Conservation (phyloP, 139 green algal genomes). For the Asterochloris sp. region DNA sequence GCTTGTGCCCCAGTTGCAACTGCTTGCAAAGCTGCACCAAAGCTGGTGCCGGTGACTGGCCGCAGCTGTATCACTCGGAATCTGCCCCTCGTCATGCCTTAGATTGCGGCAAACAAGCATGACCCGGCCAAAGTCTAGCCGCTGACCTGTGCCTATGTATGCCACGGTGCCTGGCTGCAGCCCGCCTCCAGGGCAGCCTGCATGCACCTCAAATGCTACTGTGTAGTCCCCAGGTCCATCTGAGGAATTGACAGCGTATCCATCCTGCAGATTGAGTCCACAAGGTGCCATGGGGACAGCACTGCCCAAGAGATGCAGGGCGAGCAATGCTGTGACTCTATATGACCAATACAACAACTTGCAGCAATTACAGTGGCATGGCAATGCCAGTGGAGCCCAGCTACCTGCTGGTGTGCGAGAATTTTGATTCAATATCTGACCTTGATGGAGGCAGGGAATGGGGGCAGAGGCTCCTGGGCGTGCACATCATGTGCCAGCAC, state of each 20-base stretch:
- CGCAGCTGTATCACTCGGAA: neutral
- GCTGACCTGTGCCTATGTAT: constrained; percentile 88
- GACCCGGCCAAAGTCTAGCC: neutral
- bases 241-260: constrained; percentile 81
- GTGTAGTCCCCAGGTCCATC: constrained; percentile 79
- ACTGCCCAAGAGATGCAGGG: neutral
- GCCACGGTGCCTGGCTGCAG: constrained; percentile 61
- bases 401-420: neutral
- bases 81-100: neutral
- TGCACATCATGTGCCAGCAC: constrained; percentile 70
- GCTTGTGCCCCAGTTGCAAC: neutral
- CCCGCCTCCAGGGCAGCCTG: constrained; percentile 41
- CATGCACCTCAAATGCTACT: constrained; percentile 71
- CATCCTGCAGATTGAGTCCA: constrained; percentile 62
- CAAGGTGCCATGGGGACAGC: neutral
- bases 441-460: constrained; percentile 93
- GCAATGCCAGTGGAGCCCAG: neutral
- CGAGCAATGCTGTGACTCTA: neutral
- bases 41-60: neutral
- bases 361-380: neutral
- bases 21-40: neutral
- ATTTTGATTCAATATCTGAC: constrained; percentile 20
- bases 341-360: neutral
- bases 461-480: constrained; percentile 77
- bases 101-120: neutral